These are phyloP conservation scores for Telfairia occidentalis DNA, from an alignment of 331 rosid genomes.

Conservation along the genomic window DNA sequence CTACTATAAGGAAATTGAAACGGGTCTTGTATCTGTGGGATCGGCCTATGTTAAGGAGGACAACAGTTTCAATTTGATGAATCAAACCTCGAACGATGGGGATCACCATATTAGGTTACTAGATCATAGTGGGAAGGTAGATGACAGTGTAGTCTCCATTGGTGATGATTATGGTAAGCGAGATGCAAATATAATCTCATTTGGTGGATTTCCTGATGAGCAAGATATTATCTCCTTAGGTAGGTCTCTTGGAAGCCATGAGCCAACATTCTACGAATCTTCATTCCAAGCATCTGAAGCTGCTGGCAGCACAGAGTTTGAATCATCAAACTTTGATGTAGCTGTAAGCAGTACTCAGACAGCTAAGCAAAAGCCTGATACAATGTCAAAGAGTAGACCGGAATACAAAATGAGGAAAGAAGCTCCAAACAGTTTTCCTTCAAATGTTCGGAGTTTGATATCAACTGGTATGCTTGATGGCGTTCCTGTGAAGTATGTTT, in stretches of 20 bases:
- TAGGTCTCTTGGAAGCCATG: constrained; percentile 38
- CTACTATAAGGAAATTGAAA: constrained; percentile 33
- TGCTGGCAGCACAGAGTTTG: constrained; percentile 32
- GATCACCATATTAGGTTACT: constrained; percentile 35
- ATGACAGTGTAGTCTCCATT: constrained; percentile 28
- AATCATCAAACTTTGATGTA: constrained; percentile 30
- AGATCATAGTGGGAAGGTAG: constrained; percentile 29
- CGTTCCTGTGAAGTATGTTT: constrained; percentile 81
- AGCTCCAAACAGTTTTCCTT: constrained; percentile 83
- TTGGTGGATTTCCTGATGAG: constrained; percentile 56
- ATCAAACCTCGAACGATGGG: constrained; percentile 38
- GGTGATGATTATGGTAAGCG: constrained; percentile 39
- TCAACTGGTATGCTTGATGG: constrained; percentile 93
- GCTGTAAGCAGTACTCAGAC: constrained; percentile 22
- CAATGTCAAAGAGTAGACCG: constrained; percentile 38
- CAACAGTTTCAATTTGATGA: constrained; percentile 26
- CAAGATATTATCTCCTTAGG: constrained; percentile 41
- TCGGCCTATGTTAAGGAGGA: constrained; percentile 38
- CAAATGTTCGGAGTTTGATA: constrained; percentile 77
- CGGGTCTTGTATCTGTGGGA: constrained; percentile 30
- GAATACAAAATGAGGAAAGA: constrained; percentile 61
- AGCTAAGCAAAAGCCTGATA: constrained; percentile 38
- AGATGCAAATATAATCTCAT: constrained; percentile 38
- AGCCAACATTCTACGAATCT: constrained; percentile 42
- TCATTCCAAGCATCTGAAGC: constrained; percentile 40